Base-by-base conservation (phyloP, 1,284 basidiomycete genomes). In the Takashimella koratensis region DNA sequence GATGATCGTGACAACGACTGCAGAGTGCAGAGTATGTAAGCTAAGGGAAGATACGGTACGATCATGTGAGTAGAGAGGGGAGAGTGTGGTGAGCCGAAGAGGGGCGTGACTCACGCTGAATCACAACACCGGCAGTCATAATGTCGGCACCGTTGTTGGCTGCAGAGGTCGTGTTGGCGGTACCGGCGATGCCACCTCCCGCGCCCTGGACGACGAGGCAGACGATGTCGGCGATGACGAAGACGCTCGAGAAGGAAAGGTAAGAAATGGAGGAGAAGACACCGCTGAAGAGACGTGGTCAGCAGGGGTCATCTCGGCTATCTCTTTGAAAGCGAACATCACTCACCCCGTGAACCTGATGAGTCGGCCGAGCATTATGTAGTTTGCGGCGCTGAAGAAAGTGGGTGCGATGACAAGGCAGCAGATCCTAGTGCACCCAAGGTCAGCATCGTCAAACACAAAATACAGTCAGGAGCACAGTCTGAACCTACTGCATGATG, bases 121-220 rank as follows among this genome's bases (percentile, higher is more conserved):
- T 40, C 43, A 63, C 54, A 16, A 65, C 56, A 49, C 66, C 66
- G 8, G 39, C 64, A 10, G 65, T 64, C 71, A 71, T 73, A 48
- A 74, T 60, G 13, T 62, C 50, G 8, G 63, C 68, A 6, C 72
- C 72, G 3, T 54, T 59, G 42, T 70, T 56, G 13, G 60, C 45
- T 49, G 27, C 56, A 43, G 51, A 56, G 13, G 43, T 40, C 6
- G 51, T 56, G 23, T 64, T 51, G 5, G 59, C 62, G 3, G 62
- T 57, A 5, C 58, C 58, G 0, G 69, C 67, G n/a, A 63, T 60
- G 2, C 65, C 74, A 19, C 73, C 75, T 20, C 75, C 75, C 8
- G 60, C 49, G 19, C 60, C 74, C 52, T 77, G 74, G 4, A 77
- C 53, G 44, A 69, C 54, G 24, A 77, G 59, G 16, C 66, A 70